Percentiles rank a stretch among this genome's conserved stretches.
These are phyloP conservation scores for Favolaschia claudopus DNA, from an alignment of 768 basidiomycete genomes.

Conservation along the genomic window DNA sequence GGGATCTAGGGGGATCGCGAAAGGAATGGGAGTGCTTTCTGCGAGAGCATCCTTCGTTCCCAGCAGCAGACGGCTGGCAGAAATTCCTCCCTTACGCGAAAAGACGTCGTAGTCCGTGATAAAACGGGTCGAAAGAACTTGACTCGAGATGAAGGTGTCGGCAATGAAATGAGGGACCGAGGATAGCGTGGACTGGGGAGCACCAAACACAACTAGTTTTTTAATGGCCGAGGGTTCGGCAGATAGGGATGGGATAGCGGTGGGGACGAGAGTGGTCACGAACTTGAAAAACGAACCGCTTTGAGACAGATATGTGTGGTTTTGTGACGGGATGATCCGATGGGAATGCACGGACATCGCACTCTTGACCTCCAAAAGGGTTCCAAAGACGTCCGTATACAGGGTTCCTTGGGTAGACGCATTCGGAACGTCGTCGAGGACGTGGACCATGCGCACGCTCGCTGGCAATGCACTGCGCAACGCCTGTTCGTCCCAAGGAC, in stretches of 20 bases:
- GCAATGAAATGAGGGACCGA: slow-evolving; percentile 64
- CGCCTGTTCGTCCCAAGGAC: slow-evolving; percentile 81
- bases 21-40: slow-evolving; percentile 58
- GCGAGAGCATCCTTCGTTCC: slow-evolving; percentile 49
- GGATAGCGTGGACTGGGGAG: slow-evolving; percentile 62
- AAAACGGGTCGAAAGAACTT: slow-evolving; percentile 63
- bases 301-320: slow-evolving; percentile 56
- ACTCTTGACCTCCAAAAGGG: slow-evolving; percentile 52
- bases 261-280: slow-evolving; percentile 40
- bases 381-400: slow-evolving; percentile 75
- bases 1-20: slow-evolving; percentile 63
- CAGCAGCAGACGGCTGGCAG: slow-evolving; percentile 73
- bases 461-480: slow-evolving; percentile 67
- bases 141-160: slow-evolving; percentile 61
- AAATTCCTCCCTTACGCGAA: slow-evolving; percentile 75
- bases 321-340: slow-evolving; percentile 64
- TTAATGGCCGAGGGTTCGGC: slow-evolving; percentile 57
- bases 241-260: slow-evolving; percentile 46
- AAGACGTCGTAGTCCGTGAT: slow-evolving; percentile 78
- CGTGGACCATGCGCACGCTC: slow-evolving; percentile 65
- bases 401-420: slow-evolving; percentile 67
- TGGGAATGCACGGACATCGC: slow-evolving; percentile 58
- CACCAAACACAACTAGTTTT: slow-evolving; percentile 72
- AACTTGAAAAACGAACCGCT: slow-evolving; percentile 55
- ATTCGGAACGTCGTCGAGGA: slow-evolving; percentile 81